Conservation (phyloP, 2,329 filamentous ascomycete species). For the Lojkania enalia region DNA sequence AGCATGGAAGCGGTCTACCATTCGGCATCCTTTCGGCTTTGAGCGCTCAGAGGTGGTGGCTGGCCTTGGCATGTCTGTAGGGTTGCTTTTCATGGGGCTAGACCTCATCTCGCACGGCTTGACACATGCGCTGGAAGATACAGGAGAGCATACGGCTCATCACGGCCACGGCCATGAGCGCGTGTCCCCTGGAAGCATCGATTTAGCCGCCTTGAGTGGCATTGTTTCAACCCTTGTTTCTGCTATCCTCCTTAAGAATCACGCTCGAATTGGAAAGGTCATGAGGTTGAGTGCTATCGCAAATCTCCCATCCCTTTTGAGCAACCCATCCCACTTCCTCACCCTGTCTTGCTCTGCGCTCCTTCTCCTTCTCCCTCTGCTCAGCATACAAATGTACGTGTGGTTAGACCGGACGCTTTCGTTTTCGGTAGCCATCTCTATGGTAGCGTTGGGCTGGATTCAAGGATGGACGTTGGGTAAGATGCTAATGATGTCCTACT, state of each 20-base stretch:
- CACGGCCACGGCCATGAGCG: conserved; percentile 65
- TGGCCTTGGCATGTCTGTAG: conserved; percentile 93
- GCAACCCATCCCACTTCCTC: conserved; percentile 93
- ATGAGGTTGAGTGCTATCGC: conserved; percentile 86
- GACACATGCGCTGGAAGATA: conserved; percentile 83
- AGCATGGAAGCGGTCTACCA: conserved; percentile 90
- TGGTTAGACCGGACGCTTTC: conserved; percentile 85
- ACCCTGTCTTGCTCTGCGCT: conserved; percentile 84
- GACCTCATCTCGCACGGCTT: conserved; percentile 93
- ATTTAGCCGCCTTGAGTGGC: conserved; percentile 78
- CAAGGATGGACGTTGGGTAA: conserved; percentile 84
- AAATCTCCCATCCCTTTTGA: conserved; percentile 80
- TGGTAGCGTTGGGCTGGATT: conserved; percentile 84
- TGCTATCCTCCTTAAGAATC: conserved; percentile 85
- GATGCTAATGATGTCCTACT: conserved; percentile 95
- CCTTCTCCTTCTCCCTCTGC: conserved; percentile 77
- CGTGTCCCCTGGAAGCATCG: conserved; percentile 74
- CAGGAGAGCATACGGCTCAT: conserved; percentile 73
- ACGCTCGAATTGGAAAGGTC: conserved; percentile 86
- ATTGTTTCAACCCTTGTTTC: conserved; percentile 83
- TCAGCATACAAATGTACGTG: conserved; percentile 78
- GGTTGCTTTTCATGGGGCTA: conserved; percentile 95
- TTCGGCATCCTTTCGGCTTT: conserved; percentile 90
- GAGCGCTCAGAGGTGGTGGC: conserved; percentile 92
- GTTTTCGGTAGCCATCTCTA: conserved; percentile 77